Base-by-base conservation (phyloP, 2,329 filamentous ascomycete species). In the Sporothrix brunneoviolacea region DNA sequence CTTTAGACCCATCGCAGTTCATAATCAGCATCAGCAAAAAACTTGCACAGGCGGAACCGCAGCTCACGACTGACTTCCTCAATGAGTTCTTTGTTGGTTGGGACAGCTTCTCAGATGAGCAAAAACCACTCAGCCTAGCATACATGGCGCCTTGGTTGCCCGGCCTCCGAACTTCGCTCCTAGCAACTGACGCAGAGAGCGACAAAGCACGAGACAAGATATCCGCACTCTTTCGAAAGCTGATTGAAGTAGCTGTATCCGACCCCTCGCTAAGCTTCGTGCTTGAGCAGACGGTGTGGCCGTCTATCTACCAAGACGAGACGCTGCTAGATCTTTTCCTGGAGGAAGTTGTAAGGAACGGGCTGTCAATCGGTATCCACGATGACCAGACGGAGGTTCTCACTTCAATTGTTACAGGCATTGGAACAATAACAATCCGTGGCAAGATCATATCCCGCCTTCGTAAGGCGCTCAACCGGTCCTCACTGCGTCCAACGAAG, bases 1-100 rank as follows among this genome's bases (percentile, higher is more conserved):
- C 83, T 0, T 63, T 79, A 35, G 80, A 84, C 54, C 76, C 82
- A 2, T 79, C 79, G 4, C 71, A 74, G 21, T 84, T 86, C 60
- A 80, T 86, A 37, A 69, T 86, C 58, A 75, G 76, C 41, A 82
- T 86, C 41, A 86, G 83, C 67, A 76, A 75, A 58, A 76, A 80
- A 54, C 68, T 86, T 15, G 82, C 83, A 8, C 65, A 69, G 27
- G 75, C 80, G 18, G 82, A 86, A 59, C 80, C 83, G 19, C 82
- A 84, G 57, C 70, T 86, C 8, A 86, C 83, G 1, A 76, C 75
- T 8, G 83, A 86, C 59, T 86, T 86, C 58, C 60, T 86, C 35
- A 84, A 82, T n/a, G 83, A 86, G 59, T 86, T 86, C 60, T 86
- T 86, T 52, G 80, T 84, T 21, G 80, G 82, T 16, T 86, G 83